Evolutionary conservation across 768 basidiomycete genomes (phyloP).

Genomic region (Russula griseocarnosa): DNA sequence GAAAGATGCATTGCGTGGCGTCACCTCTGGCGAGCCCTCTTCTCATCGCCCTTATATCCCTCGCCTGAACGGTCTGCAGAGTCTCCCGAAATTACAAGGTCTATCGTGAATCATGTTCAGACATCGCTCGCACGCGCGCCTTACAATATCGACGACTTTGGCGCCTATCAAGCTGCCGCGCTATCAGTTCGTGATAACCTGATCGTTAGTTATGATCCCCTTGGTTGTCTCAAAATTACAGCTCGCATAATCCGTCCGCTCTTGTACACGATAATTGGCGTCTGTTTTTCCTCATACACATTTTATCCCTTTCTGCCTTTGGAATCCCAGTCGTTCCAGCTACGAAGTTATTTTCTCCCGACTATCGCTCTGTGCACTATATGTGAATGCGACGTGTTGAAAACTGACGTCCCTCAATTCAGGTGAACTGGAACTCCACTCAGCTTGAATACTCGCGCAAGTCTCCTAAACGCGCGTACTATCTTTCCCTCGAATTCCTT

Average conservation of each 20-base stretch:
- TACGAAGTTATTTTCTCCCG: background rate
- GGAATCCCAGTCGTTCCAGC: background rate
- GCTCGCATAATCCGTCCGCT: constrained; percentile 1
- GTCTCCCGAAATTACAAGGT: constrained; percentile 59
- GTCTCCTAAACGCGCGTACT: constrained; percentile 87
- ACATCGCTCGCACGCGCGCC: constrained; percentile 88
- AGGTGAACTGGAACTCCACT: constrained; percentile 86
- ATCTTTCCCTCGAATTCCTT: constrained; percentile 91
- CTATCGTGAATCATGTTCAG: constrained; percentile 79
- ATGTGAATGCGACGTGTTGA: background rate
- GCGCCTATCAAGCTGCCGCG: constrained; percentile 90
- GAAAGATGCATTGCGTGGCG: constrained; percentile 56
- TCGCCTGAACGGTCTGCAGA: constrained; percentile 40
- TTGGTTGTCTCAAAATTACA: constrained; percentile 8
- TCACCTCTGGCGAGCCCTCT: constrained; percentile 49
- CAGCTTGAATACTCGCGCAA: constrained; percentile 75
- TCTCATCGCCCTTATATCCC: constrained; percentile 6
- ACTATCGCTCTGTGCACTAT: background rate
- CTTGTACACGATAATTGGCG: background rate
- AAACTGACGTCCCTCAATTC: constrained; percentile 8
- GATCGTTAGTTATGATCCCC: constrained; percentile 46
- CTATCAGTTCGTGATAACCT: constrained; percentile 85
- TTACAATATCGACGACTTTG: constrained; percentile 81
- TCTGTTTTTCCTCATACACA: background rate
- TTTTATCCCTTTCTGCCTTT: background rate